Conservation (phyloP, 2,329 filamentous ascomycete species). For the Fusarium annulatum region DNA sequence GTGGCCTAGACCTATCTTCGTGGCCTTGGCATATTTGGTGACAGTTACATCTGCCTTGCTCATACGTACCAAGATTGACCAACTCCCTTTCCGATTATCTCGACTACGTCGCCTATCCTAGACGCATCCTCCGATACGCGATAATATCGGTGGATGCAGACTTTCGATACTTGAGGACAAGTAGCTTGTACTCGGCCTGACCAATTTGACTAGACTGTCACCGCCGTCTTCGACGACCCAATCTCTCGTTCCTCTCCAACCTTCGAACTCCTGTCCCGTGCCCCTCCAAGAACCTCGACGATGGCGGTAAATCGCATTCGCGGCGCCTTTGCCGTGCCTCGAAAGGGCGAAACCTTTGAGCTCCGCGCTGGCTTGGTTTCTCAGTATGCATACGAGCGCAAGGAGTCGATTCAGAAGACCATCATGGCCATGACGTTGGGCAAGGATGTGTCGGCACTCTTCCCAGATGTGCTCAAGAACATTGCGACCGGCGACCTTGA, state of each 20-base stretch:
- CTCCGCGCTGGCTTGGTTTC: slow-evolving; percentile 94
- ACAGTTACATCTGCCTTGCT: slow-evolving; percentile 37
- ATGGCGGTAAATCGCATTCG: slow-evolving; percentile 98
- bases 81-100: slow-evolving; percentile 33
- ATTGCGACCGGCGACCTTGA: slow-evolving; percentile 95
- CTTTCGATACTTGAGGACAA: slow-evolving; percentile 30
- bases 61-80: slow-evolving; percentile 22
- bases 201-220: slow-evolving; percentile 36
- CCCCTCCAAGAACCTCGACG: slow-evolving; percentile 48
- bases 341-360: slow-evolving; percentile 98
- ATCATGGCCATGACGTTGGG: slow-evolving; percentile 99
- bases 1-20: slow-evolving; percentile 33
- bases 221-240: slow-evolving; percentile 28
- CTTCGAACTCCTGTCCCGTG: slow-evolving; percentile 20
- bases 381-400: slow-evolving; percentile 98
- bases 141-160: slow-evolving; percentile 32
- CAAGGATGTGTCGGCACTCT: slow-evolving; percentile 97
- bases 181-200: slow-evolving; percentile 19
- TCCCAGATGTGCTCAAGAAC: slow-evolving; percentile 98
- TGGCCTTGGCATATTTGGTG: slow-evolving; percentile 43
- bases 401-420: slow-evolving; percentile 99
- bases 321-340: slow-evolving; percentile 90
- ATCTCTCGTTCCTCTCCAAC: slow-evolving; percentile 11
- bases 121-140: slow-evolving; percentile 22
- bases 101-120: slow-evolving; percentile 21